Conservation (phyloP, 257 asterid species). For the Solanum lycopersicoides region DNA sequence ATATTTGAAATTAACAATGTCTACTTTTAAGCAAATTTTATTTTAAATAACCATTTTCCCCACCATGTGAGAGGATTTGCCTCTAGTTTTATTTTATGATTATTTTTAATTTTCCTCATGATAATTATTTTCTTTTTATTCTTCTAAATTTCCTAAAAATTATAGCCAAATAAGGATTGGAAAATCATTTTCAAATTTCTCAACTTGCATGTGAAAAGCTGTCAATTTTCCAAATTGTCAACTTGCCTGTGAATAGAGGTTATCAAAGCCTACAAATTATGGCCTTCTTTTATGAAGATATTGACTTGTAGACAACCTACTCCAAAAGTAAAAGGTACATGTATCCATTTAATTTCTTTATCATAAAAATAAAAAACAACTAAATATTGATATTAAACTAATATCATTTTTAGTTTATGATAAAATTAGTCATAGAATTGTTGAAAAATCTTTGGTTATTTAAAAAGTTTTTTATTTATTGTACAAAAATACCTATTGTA, state of each 20-base stretch:
- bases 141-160: not conserved
- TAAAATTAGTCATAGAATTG: not conserved
- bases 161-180: not conserved
- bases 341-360: not conserved
- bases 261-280: not conserved
- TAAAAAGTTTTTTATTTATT: not conserved
- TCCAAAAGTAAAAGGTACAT: not conserved
- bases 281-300: not conserved
- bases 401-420: not conserved
- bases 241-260: not conserved
- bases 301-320: not conserved
- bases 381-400: not conserved
- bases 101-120: not conserved
- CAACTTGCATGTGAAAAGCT: not conserved
- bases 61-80: not conserved
- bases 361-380: not conserved
- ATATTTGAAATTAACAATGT: too few species aligned
- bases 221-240: not conserved
- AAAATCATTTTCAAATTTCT: not conserved
- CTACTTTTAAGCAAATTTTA: too few species aligned
- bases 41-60: not conserved
- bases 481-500: not conserved
- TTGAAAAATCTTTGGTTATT: not conserved
- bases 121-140: not conserved
- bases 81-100: not conserved